phyloP scores from a whole-genome alignment of 306 rosid genomes.

The Prunus padus region DNA sequence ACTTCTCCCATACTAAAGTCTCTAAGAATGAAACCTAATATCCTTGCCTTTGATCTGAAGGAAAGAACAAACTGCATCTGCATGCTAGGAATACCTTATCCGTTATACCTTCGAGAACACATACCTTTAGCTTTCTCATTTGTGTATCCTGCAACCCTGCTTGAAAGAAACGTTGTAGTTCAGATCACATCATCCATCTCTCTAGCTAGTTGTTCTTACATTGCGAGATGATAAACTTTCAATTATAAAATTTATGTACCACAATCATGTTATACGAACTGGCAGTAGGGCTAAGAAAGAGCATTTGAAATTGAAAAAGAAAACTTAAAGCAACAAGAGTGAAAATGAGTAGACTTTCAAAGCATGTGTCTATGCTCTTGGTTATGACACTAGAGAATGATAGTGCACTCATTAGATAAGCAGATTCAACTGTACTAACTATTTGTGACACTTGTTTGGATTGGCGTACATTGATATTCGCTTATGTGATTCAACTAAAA shows the following conservation, averaged over 20 bases:
- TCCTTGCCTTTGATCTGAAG: conserved; percentile 1
- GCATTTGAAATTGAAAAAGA: neutral
- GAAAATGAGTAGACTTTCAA: neutral
- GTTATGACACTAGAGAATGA: neutral
- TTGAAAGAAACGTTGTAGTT: neutral
- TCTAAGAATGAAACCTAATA: neutral
- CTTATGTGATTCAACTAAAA: neutral
- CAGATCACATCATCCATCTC: neutral
- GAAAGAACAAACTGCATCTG: neutral
- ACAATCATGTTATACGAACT: neutral
- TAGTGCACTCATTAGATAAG: neutral
- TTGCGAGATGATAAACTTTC: neutral
- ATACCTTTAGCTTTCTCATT: neutral
- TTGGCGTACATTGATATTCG: neutral
- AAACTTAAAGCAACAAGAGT: neutral
- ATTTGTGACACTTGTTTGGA: neutral
- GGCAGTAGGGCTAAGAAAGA: neutral
- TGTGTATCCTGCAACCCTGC: neutral
- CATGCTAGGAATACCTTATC: neutral
- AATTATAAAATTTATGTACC: neutral
- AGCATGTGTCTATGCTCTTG: no score
- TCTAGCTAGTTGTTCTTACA: neutral
- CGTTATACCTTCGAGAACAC: neutral
- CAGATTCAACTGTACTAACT: neutral
- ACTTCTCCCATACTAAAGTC: neutral